A percentile compares a stretch with the other conserved stretches of the same genome.
These are phyloP conservation scores for Calocera cornea DNA, from an alignment of 768 basidiomycete genomes.

Conservation along the genomic window DNA sequence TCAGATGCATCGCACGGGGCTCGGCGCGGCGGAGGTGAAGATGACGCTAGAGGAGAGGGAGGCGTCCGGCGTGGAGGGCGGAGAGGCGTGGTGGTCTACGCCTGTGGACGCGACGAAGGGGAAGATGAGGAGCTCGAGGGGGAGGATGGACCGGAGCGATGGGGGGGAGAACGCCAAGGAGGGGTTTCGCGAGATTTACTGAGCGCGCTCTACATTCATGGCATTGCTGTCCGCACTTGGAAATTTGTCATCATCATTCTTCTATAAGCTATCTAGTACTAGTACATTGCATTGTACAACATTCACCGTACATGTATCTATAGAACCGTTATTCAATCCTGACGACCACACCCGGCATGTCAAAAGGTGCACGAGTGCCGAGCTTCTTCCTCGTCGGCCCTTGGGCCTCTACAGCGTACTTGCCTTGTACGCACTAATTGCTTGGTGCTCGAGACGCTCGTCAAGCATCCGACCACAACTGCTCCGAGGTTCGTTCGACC, in stretches of 20 bases:
- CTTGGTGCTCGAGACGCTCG: background rate
- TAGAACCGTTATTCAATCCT: too few relatives aligned
- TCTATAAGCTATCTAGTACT: too few relatives aligned
- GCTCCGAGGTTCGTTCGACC: too few relatives aligned
- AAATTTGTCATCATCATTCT: too few relatives aligned
- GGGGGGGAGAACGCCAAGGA: background rate
- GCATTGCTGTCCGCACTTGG: too few relatives aligned
- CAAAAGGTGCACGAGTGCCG: background rate
- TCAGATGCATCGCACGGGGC: background rate
- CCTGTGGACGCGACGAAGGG: slow-evolving; percentile 1
- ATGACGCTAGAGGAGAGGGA: background rate
- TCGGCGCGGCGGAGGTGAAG: background rate
- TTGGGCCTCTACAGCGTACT: background rate
- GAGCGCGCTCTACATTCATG: too few relatives aligned
- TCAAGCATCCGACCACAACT: too few relatives aligned
- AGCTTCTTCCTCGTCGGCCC: background rate
- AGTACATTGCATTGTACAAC: too few relatives aligned
- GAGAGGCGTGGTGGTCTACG: background rate
- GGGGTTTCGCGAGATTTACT: background rate
- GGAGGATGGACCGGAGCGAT: background rate
- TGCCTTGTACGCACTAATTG: background rate
- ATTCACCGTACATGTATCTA: too few relatives aligned
- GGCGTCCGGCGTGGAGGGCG: background rate
- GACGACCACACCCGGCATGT: too few relatives aligned
- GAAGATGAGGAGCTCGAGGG: slow-evolving; percentile 2